Conservation (phyloP, 139 green algal genomes). For the Chlorella vulgaris region DNA sequence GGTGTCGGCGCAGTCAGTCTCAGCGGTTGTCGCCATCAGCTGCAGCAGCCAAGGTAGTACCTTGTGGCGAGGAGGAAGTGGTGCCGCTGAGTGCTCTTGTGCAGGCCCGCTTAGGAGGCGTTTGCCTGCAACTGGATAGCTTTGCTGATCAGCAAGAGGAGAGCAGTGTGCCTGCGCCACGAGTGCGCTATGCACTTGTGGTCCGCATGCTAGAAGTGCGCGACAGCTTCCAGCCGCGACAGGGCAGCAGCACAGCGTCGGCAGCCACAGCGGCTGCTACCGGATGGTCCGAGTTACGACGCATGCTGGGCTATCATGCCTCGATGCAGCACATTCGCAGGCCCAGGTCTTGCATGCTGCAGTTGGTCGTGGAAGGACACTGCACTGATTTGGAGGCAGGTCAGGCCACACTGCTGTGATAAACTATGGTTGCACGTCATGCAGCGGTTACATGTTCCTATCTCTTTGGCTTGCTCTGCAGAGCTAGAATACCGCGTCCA, state of each 20-base stretch:
- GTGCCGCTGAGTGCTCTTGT: conserved; percentile 24
- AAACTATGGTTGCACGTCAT: not conserved
- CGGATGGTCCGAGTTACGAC: conserved; percentile 12
- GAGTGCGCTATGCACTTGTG: not conserved
- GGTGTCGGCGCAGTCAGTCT: too few species aligned
- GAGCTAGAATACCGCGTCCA: conserved; percentile 63
- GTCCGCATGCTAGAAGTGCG: conserved; percentile 16
- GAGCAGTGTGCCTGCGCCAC: not conserved
- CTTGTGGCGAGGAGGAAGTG: conserved; percentile 27
- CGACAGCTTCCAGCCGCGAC: conserved; percentile 25
- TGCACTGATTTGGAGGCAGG: conserved; percentile 42
- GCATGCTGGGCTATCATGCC: conserved; percentile 34
- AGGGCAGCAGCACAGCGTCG: not conserved
- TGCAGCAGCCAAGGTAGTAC: not conserved
- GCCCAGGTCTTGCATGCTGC: conserved; percentile 29
- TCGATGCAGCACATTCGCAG: not conserved
- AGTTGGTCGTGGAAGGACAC: conserved; percentile 62
- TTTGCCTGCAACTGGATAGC: conserved; percentile 17
- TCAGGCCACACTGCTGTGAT: not conserved
- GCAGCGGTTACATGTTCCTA: not conserved
- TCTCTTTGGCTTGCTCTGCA: too few species aligned
- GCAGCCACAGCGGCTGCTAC: not conserved
- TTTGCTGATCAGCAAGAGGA: not conserved
- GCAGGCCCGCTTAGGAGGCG: conserved; percentile 14
- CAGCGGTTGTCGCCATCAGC: not conserved